Evolutionary conservation across 2,329 filamentous ascomycete species (phyloP), one percentile per base, ranked within the genome.

Genomic region (Lachnellula hyalina): DNA sequence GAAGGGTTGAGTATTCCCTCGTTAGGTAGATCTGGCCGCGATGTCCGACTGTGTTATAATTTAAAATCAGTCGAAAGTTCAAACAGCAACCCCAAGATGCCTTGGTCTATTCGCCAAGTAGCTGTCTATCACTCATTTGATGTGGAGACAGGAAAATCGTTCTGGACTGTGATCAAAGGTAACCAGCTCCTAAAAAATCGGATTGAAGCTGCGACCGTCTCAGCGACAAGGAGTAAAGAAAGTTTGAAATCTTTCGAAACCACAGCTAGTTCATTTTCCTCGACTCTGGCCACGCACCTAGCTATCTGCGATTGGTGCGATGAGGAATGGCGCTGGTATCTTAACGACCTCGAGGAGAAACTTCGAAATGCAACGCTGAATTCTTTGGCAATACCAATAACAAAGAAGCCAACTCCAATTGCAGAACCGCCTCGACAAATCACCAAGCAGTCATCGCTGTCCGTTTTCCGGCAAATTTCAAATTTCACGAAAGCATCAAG

Each of bases 251-350:
- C 32, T 14, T 45, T 44, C n/a, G n/a, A 6, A 17, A 47, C 3
- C 23, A 36, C 15, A 21, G 48, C 11, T 38, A 23, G 44, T 28
- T 48, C 50, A 5, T 54, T 54, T 41, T 38, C 51, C n/a, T 42
- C 66, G 8, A 46, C 66, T 9, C 60, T 74, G 2, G 47, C 52
- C 8, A 64, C 62, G 0, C 72, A 75, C 55, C 49, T 70, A 1
- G 46, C 72, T 1, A 38, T 71, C 4, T 67, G 65, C 35, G 57
- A 64, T 2, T 74, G 72, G 72, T 65, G 71, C 1, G 61, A 58
- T 2, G 72, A 75, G 50, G 68, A 73, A 36, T 55, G 73, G 73
- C 65, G 71, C 2, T 72, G 70, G 68, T 75, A 72, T 51, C 67
- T 74, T 14, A 70, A 69, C 25, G 61, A 61, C 45, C 58, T 74